Evolutionary conservation across 345 rosid genomes (phyloP), one percentile per base, ranked within the genome.

Genomic region (Eucalyptus tenuipes): DNA sequence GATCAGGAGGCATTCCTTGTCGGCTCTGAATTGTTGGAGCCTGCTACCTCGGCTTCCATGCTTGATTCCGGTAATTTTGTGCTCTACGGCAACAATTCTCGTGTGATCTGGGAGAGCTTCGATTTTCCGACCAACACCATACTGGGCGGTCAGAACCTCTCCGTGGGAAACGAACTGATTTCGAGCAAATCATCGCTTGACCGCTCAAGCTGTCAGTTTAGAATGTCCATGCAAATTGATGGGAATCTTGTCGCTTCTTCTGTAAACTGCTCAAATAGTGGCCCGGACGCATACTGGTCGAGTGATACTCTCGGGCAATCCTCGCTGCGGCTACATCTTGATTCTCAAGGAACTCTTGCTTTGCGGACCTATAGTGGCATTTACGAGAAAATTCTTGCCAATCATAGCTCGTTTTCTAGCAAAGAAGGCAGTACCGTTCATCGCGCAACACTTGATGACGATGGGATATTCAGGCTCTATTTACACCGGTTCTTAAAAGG

Each of bases 381-480:
- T 66, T 0, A 2, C 50, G 1, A 7, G 50, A 33, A 1, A 44
- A 31, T 8, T 45, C 7, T 88, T 0, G 88, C 85, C 25, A 87
- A 33, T 11, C 33, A 7, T 18, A 55, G 68, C 27, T 85, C 88
- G 31, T 40, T 50, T 79, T 8, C 66, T 5, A 29, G 8, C 11
- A 16, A 85, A 10, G 53, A 25, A 40, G 29, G 8, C 18, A 50
- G 25, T 7, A 20, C 50, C 27, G 16, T 91, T 40, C 44, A 89
- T 8, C 91, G 91, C 7, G 87, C 89, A 40, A 89, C 88, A 2
- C 66, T 91, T 2, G 91, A 91, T 90, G 31, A 22, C 16, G 90
- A 79, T 40, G 92, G 92, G 29, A 87, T 49, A 16, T 88, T 91
- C 4, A 89, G 88, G 86, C 66, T 91, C 44, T 90, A 91, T 47